Percentiles rank a stretch among this genome's conserved stretches.
phyloP scores from a whole-genome alignment of 106 monocot species.

The Allium sativum region DNA sequence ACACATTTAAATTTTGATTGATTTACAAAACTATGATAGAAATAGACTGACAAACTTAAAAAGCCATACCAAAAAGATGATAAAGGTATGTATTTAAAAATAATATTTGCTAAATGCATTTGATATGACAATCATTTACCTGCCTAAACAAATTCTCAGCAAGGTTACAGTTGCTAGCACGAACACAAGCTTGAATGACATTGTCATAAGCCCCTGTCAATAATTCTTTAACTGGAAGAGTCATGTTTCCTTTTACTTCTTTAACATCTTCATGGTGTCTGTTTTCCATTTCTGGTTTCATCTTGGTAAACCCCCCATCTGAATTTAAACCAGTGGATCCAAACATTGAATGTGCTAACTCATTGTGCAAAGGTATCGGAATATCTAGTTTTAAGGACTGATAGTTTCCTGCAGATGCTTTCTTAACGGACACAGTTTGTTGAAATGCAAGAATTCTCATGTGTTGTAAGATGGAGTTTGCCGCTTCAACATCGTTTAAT shows the following conservation, averaged over 20 bases:
- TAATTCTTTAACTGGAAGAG: constrained; percentile 15
- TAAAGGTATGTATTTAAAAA: too few relatives aligned
- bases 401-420: constrained; percentile 28
- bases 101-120: too few relatives aligned
- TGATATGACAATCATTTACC: constrained; percentile 19
- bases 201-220: constrained; percentile 60
- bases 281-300: constrained; percentile 5
- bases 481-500: constrained; percentile 46
- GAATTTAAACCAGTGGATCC: neutral
- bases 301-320: neutral
- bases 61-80: too few relatives aligned
- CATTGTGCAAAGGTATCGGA: constrained; percentile 37
- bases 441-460: constrained; percentile 35
- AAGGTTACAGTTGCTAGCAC: constrained; percentile 22
- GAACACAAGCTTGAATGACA: constrained; percentile 38
- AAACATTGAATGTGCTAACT: constrained; percentile 17
- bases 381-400: constrained; percentile 50
- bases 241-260: constrained; percentile 1
- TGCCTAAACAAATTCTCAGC: constrained; percentile 52
- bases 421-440: constrained; percentile 14
- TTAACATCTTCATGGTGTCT: neutral
- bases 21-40: too few relatives aligned
- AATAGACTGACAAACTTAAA: too few relatives aligned
- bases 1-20: too few relatives aligned
- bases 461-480: constrained; percentile 28